Conservation (phyloP, 2,329 filamentous ascomycete genomes). For the Bipolaris zeicola region DNA sequence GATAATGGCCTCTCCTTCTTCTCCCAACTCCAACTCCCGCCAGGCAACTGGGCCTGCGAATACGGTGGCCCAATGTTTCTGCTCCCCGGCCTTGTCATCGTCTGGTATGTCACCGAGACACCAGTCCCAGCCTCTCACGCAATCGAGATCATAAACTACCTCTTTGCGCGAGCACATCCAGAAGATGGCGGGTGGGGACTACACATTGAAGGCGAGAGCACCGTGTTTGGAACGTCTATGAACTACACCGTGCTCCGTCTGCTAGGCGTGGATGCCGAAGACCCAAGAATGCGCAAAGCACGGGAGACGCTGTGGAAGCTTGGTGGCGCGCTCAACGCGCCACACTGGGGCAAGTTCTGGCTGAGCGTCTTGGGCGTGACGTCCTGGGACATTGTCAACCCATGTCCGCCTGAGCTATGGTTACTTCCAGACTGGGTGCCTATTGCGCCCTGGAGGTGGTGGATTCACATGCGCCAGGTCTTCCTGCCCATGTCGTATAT, state of each 20-base stretch:
- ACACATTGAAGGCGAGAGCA: slow-evolving; percentile 92
- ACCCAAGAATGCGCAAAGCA: slow-evolving; percentile 84
- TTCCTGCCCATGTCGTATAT: slow-evolving; percentile 90
- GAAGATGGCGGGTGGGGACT: slow-evolving; percentile 96
- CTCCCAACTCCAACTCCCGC: slow-evolving; percentile 82
- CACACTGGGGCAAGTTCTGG: slow-evolving; percentile 99
- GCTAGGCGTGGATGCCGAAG: slow-evolving; percentile 80
- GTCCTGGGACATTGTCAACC: slow-evolving; percentile 92
- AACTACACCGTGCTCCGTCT: slow-evolving; percentile 85
- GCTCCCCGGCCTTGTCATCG: slow-evolving; percentile 80
- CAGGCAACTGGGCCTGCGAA: slow-evolving; percentile 95
- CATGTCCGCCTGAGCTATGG: slow-evolving; percentile 92
- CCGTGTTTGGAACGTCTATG: slow-evolving; percentile 85
- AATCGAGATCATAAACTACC: slow-evolving; percentile 89
- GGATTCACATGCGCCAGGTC: slow-evolving; percentile 98
- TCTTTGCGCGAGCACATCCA: slow-evolving; percentile 82
- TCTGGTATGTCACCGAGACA: slow-evolving; percentile 88
- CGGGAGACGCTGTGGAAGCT: slow-evolving; percentile 80
- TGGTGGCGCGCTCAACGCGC: slow-evolving; percentile 80
- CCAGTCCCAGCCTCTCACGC: slow-evolving; percentile 79
- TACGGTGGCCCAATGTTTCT: slow-evolving; percentile 98
- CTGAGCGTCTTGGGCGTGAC: slow-evolving; percentile 81
- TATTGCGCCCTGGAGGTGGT: slow-evolving; percentile 91
- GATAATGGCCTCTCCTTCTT: slow-evolving; percentile 87
- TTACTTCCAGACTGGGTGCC: slow-evolving; percentile 89